Evolutionary conservation across 208 protist species (phyloP).

Genomic region (Acanthamoeba triangularis): DNA sequence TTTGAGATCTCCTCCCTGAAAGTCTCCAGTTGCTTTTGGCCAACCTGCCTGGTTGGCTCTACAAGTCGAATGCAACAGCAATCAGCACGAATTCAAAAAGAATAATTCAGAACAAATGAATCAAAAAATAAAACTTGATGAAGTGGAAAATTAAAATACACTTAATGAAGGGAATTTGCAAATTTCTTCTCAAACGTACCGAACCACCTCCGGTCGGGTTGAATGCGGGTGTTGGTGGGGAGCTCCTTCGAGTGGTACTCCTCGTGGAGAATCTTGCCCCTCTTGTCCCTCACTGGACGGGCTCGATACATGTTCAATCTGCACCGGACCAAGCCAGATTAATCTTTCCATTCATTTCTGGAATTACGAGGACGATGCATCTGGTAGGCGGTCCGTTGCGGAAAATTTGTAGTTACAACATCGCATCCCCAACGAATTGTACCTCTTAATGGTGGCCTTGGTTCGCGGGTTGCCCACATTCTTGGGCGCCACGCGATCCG

Average conservation of each 20-base stretch:
- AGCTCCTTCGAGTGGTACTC: slow-evolving; percentile 82
- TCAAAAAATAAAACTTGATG: not conserved
- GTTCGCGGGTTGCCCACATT: slow-evolving; percentile 68
- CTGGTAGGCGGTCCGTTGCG: too few species aligned
- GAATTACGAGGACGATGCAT: too few species aligned
- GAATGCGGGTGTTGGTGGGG: slow-evolving; percentile 92
- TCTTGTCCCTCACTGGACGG: slow-evolving; percentile 40
- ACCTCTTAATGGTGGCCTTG: slow-evolving; percentile 63
- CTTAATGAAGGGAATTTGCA: too few species aligned
- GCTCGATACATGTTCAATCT: slow-evolving; percentile 66
- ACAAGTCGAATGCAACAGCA: not conserved
- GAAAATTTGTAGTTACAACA: not conserved
- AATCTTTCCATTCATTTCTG: too few species aligned
- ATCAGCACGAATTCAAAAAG: not conserved
- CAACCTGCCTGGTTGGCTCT: slow-evolving; percentile 97
- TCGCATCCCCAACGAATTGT: not conserved
- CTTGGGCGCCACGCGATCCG: slow-evolving; percentile 55
- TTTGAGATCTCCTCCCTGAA: slow-evolving; percentile 98
- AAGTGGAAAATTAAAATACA: not conserved
- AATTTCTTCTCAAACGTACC: too few species aligned
- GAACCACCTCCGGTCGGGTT: slow-evolving; percentile 98
- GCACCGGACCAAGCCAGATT: not conserved
- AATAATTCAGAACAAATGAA: too few species aligned
- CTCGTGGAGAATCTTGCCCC: slow-evolving; percentile 83
- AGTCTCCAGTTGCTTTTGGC: slow-evolving; percentile 97